Evolutionary conservation across 2,329 filamentous ascomycete genomes (phyloP).

Genomic region (Zopfia rhizophila): DNA sequence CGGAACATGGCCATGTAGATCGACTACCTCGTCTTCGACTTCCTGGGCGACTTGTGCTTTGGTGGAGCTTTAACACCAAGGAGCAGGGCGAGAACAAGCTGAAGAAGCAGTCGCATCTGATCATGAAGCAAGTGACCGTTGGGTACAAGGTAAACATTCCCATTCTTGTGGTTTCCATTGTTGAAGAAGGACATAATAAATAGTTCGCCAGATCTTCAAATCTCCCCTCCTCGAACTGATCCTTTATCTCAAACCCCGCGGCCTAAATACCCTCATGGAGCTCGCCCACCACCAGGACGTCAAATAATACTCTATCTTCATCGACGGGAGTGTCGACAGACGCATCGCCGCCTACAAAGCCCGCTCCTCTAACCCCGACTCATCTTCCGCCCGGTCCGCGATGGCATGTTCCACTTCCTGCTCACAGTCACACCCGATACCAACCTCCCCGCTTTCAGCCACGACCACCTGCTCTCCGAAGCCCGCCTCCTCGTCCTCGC

Average conservation of each 20-base stretch:
- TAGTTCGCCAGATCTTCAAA: slow-evolving; percentile 8
- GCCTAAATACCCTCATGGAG: slow-evolving; percentile 19
- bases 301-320: slow-evolving; percentile 18
- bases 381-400: no score
- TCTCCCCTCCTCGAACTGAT: slow-evolving; percentile 13
- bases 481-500: slow-evolving; percentile 54
- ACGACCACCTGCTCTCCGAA: slow-evolving; percentile 55
- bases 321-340: slow-evolving; percentile 12
- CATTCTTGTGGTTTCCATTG: neutral
- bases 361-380: slow-evolving; percentile 47
- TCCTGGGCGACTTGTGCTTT: slow-evolving; percentile 55
- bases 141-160: neutral
- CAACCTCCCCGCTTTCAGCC: slow-evolving; percentile 37
- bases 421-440: slow-evolving; percentile 50
- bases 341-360: slow-evolving; percentile 45
- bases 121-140: neutral
- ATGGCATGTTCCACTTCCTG: slow-evolving; percentile 54
- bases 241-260: slow-evolving; percentile 19
- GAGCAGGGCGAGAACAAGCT: slow-evolving; percentile 29
- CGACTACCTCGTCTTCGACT: slow-evolving; percentile 55
- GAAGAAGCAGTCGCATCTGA: no score
- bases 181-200: neutral
- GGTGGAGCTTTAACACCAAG: slow-evolving; percentile 46
- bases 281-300: slow-evolving; percentile 5
- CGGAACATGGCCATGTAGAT: slow-evolving; percentile 16